phyloP scores from a whole-genome alignment of 2,329 filamentous ascomycete species.

The Dactylonectria estremocensis region DNA sequence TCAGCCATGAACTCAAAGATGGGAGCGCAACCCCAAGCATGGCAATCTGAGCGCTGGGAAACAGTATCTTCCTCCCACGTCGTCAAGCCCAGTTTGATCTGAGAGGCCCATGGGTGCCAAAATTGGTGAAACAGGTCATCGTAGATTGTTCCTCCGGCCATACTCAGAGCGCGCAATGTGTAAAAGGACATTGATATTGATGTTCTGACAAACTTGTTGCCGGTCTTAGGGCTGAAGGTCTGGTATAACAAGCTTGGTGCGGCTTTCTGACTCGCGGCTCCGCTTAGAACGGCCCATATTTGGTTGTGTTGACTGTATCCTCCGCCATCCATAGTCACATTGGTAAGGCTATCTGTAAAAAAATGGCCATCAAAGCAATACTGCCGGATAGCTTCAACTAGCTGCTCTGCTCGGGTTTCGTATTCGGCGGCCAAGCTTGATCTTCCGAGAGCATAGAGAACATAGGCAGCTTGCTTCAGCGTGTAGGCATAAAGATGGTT shows the following conservation, averaged over 20 bases:
- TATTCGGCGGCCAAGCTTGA: slow-evolving; percentile 50
- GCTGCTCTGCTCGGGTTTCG: slow-evolving; percentile 36
- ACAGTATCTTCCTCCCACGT: slow-evolving; percentile 43
- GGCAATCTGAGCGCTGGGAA: slow-evolving; percentile 39
- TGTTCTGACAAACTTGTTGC: not conserved
- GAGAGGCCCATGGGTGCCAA: slow-evolving; percentile 37
- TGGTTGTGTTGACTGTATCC: slow-evolving; percentile 54
- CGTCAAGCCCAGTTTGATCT: slow-evolving; percentile 31
- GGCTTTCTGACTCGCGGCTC: slow-evolving; percentile 36
- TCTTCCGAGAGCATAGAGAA: slow-evolving; percentile 51
- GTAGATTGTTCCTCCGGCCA: slow-evolving; percentile 28
- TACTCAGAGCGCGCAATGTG: slow-evolving; percentile 29
- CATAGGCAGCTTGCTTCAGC: slow-evolving; percentile 50
- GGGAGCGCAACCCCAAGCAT: slow-evolving; percentile 39
- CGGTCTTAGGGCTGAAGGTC: not conserved
- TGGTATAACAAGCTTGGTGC: not conserved
- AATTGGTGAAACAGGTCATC: slow-evolving; percentile 31
- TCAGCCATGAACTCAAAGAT: slow-evolving; percentile 42
- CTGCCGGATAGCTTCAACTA: slow-evolving; percentile 43
- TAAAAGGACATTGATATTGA: slow-evolving; percentile 41
- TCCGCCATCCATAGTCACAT: slow-evolving; percentile 38
- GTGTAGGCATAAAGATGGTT: slow-evolving; percentile 55
- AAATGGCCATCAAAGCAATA: slow-evolving; percentile 52
- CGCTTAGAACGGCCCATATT: slow-evolving; percentile 53
- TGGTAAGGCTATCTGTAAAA: slow-evolving; percentile 52